Base-by-base conservation (phyloP, 2,329 filamentous ascomycete genomes). In the Fusarium buxicola region DNA sequence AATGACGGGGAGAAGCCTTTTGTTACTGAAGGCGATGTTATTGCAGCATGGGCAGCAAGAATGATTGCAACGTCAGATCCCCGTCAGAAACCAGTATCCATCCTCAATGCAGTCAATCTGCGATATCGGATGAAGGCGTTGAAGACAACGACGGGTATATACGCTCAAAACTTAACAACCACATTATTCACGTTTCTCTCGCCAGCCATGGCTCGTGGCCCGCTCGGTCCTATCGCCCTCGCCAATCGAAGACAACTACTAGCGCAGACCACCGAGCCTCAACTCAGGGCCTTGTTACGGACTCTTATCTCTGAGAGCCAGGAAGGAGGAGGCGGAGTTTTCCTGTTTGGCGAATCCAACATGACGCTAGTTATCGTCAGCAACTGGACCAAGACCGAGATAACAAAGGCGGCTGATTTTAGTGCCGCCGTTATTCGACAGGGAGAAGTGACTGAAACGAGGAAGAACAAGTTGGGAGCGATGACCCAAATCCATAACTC, bases 21-120 rank as follows among this genome's bases (percentile, higher is more conserved):
- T 50, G 38, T 84, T 28, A 82, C 77, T 57, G 79, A 82, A 15
- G 75, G 77, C 16, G 81, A 84, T 49, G 69, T 83, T 2, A 64
- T 84, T 3, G 68, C 72, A 2, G 79, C 78, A 0, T 84, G 80
- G 78, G 66, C 73, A 47, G 67, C 75, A 7, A 63, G 60, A 8
- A 49, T 66, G n/a, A 54, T 74, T 10, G 62, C 63, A 11, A 38
- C 51, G 12, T 60, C 65, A 16, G 57, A 68, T 34, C 55, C 66
- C n/a, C 41, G 45, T 13, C 52, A 58, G 10, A 55, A 63, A 3
- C 63, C 72, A 1, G 60, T 76, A 5, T 68, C 66, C 3, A 58
- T 73, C 7, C 39, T 73, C 30, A 55, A 52, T 24, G 64, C 70
- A 3, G 35, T 75, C 36, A 71, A 77, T 32, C 51, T 71, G 8